These are phyloP conservation scores for Fragaria iinumae DNA, from an alignment of 306 rosid species.

Conservation along the genomic window DNA sequence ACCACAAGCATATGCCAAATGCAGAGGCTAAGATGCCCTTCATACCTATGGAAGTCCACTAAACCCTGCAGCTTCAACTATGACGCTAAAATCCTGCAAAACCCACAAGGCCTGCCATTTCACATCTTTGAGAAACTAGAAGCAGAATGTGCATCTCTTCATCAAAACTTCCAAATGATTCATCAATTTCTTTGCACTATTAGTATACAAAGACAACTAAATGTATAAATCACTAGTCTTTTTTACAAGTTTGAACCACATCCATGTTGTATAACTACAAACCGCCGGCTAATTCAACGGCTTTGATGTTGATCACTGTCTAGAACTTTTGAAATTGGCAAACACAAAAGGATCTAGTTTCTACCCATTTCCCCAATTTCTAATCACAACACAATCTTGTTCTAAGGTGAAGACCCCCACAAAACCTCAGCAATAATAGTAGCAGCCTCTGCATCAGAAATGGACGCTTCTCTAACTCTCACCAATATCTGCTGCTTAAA, in stretches of 20 bases:
- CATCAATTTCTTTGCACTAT: constrained; percentile 18
- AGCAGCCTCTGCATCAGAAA: constrained; percentile 83
- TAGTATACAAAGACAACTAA: neutral
- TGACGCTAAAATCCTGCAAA: neutral
- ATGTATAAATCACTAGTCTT: neutral
- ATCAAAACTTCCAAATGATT: neutral
- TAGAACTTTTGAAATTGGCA: neutral
- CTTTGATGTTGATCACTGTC: neutral
- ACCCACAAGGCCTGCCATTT: neutral
- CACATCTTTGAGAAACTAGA: neutral
- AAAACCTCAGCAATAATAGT: constrained; percentile 80
- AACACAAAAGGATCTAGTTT: neutral
- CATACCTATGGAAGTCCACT: neutral
- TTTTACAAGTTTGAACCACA: neutral
- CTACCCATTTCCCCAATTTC: neutral
- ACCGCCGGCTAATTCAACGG: neutral
- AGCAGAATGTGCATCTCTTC: neutral
- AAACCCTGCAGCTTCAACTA: neutral
- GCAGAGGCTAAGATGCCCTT: neutral
- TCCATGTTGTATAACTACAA: neutral
- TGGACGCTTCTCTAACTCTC: constrained; percentile 58
- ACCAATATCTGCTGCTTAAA: constrained; percentile 60
- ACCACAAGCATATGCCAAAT: constrained; percentile 10
- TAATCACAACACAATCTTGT: neutral
- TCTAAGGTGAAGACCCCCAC: constrained; percentile 74